Evolutionary conservation across 2,329 filamentous ascomycete species (phyloP).

Genomic region (Acarospora socialis): DNA sequence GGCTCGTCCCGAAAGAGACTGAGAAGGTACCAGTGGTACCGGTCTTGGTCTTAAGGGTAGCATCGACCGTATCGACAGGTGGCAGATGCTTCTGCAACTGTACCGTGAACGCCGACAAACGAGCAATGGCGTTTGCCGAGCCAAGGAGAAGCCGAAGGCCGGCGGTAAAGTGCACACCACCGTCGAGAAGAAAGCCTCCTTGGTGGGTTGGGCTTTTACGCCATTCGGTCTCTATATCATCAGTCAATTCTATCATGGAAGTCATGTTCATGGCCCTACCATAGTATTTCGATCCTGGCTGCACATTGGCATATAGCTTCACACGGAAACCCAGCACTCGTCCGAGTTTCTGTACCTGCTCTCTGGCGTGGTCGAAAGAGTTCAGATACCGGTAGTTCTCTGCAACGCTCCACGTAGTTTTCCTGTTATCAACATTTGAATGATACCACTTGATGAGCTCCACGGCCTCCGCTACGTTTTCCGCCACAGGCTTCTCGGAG

Average conservation of each 20-base stretch:
- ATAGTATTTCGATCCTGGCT: constrained; percentile 39
- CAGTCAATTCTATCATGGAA: too few species aligned
- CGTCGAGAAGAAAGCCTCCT: constrained; percentile 46
- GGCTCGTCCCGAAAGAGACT: constrained; percentile 39
- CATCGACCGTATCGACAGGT: constrained; percentile 43
- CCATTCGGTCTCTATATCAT: constrained; percentile 37
- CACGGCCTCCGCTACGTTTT: constrained; percentile 37
- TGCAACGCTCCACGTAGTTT: constrained; percentile 33
- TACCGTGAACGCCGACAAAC: constrained; percentile 35
- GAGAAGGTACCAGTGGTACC: constrained; percentile 37
- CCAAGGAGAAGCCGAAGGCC: constrained; percentile 36
- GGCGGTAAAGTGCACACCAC: constrained; percentile 42
- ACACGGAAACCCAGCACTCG: constrained; percentile 36
- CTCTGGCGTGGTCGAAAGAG: constrained; percentile 32
- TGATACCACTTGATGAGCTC: constrained; percentile 39
- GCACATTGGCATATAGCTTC: constrained; percentile 30
- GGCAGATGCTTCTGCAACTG: constrained; percentile 38
- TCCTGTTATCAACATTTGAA: constrained; percentile 25
- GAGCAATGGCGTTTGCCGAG: constrained; percentile 26
- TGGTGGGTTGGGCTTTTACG: constrained; percentile 42
- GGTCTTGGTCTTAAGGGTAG: constrained; percentile 32
- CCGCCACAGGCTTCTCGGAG: constrained; percentile 43
- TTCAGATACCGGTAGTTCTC: constrained; percentile 44
- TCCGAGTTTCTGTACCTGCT: constrained; percentile 34
- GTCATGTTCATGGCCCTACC: constrained; percentile 22